phyloP scores from a whole-genome alignment of 2,329 filamentous ascomycete species.

The Trichophyton rubrum region DNA sequence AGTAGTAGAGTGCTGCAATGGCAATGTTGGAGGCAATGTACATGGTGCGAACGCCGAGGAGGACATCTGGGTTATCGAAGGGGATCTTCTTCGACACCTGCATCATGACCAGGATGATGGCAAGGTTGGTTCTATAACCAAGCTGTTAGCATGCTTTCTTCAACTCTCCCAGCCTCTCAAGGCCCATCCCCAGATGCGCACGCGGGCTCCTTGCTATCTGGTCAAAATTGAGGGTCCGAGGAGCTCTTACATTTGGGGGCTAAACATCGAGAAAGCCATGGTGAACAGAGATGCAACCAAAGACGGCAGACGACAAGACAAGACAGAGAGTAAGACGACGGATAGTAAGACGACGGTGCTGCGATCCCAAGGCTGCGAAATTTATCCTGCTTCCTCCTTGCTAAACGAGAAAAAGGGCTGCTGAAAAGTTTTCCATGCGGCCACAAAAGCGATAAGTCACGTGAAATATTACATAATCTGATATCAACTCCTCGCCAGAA shows the following conservation, averaged over 20 bases:
- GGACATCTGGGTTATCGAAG: constrained; percentile 72
- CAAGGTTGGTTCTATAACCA: constrained; percentile 63
- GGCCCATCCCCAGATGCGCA: background rate
- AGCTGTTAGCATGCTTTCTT: background rate
- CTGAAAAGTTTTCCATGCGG: background rate
- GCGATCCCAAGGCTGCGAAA: background rate
- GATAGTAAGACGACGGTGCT: background rate
- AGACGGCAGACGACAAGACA: background rate
- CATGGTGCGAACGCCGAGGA: constrained; percentile 50
- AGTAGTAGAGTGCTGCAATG: constrained; percentile 74
- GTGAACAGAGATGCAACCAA: background rate
- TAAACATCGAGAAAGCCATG: constrained; percentile 17
- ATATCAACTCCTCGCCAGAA: background rate
- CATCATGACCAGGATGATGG: constrained; percentile 96
- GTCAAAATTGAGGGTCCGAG: too few species aligned
- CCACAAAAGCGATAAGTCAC: constrained; percentile 1
- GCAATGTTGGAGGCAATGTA: constrained; percentile 65
- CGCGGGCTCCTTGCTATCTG: background rate
- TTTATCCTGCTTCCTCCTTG: too few species aligned
- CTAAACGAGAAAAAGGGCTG: background rate
- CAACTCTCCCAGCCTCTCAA: background rate
- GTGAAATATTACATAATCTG: background rate
- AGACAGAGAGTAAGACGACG: background rate
- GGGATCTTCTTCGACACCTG: constrained; percentile 92
- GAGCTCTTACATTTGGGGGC: constrained; percentile 19